Base-by-base conservation (phyloP, 495 filamentous ascomycete species). In the Penicillium arizonense region DNA sequence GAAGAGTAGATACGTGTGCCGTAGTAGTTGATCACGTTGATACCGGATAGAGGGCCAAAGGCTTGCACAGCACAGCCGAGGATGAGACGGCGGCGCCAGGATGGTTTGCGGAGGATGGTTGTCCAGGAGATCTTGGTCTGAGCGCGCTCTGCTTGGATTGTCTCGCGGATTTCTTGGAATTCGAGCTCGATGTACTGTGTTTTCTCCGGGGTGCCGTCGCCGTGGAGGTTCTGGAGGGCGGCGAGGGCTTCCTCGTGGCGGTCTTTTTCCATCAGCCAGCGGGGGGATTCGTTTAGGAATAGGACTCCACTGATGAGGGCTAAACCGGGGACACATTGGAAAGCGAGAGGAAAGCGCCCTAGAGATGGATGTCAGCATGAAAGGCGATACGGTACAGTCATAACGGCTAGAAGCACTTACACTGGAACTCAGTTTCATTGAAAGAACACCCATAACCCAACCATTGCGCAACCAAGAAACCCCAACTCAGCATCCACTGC, bases 201-300 rank as follows among this genome's bases (percentile, higher is more conserved):
- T 3, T 50, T 56, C 18, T 61, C 60, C 3, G 55, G 44, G 6
- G 53, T 36, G 0, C 45, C 55, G 13, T 54, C 52, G 8, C 47
- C 44, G 3, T 59, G 63, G 12, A 67, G 53, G 0, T 43, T 48
- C 1, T 47, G 30, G 2, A 67, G 55, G 9, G 51, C 42, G 1
- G 28, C 47, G 4, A 65, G 77, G 6, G 86, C 86, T 63, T 86
- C 62, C 10, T 88, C 86, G 51, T 79, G 72, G 48, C 78, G 77
- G 64, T 87, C 86, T 56, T 85, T 84, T 53, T 80, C 76, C 53
- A 89, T 83, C 20, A 87, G 72, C 70, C 67, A 88, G 11, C 78
- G 61, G 5, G 78, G 78, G 0, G 73, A 77, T 51, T 86, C 80
- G n/a, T 79, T 78, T 8, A 85, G 70, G 59, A 82, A 78, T 74